These are phyloP conservation scores for Cyberlindnera maritima DNA, from an alignment of 805 yeast genomes.

Conservation along the genomic window DNA sequence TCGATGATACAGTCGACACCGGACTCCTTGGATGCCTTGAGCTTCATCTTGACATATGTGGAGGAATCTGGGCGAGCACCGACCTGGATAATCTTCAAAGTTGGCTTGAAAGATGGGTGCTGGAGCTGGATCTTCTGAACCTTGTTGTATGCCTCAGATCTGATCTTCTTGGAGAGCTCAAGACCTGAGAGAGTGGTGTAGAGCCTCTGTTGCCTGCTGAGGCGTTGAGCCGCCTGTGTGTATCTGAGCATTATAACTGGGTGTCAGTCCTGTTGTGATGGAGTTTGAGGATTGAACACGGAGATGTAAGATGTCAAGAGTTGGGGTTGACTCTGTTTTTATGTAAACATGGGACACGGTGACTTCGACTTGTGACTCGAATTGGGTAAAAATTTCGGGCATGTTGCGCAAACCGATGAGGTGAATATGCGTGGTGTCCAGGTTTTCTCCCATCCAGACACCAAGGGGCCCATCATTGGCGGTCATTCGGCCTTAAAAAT, in stretches of 20 bases:
- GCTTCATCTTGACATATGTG: slow-evolving; percentile 79
- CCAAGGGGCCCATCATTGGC: too few species aligned
- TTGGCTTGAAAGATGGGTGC: slow-evolving; percentile 59
- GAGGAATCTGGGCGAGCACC: slow-evolving; percentile 77
- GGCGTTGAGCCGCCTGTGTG: slow-evolving; percentile 3
- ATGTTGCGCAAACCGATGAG: slow-evolving; percentile 9
- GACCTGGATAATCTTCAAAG: slow-evolving; percentile 68
- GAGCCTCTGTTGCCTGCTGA: slow-evolving; percentile 24
- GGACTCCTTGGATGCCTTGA: slow-evolving; percentile 73
- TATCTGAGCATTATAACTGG: slow-evolving; percentile 16
- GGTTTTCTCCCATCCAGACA: neutral
- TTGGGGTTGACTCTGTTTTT: neutral
- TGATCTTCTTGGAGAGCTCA: slow-evolving; percentile 41
- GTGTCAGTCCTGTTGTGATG: neutral
- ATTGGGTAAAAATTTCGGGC: neutral
- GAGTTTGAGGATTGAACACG: too few species aligned
- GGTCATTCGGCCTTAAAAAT: too few species aligned
- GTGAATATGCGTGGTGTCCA: neutral
- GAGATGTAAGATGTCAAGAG: too few species aligned
- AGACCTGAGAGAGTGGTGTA: slow-evolving; percentile 45
- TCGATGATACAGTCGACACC: slow-evolving; percentile 60
- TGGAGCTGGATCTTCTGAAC: slow-evolving; percentile 32
- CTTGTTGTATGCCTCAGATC: slow-evolving; percentile 39
- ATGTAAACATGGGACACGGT: neutral
- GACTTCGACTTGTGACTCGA: slow-evolving; percentile 1